Evolutionary conservation across 768 basidiomycete species (phyloP).

Genomic region (Boletellus ananiceps): DNA sequence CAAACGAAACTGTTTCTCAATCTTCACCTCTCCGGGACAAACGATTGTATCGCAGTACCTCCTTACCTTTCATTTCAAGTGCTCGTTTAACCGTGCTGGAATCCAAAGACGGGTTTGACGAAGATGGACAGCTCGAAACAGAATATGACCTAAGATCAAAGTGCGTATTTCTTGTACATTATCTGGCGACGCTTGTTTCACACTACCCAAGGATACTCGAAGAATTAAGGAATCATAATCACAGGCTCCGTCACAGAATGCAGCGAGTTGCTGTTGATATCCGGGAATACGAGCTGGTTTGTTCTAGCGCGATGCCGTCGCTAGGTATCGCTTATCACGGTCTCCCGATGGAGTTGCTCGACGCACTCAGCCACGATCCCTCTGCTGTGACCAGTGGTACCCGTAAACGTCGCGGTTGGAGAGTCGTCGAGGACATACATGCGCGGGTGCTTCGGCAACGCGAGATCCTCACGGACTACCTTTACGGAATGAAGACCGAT

Average conservation of each 20-base stretch:
- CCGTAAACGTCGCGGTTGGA: slow-evolving; percentile 57
- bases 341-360: slow-evolving; percentile 63
- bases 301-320: slow-evolving; percentile 44
- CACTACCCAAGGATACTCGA: slow-evolving; percentile 49
- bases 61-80: slow-evolving; percentile 30
- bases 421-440: slow-evolving; percentile 74
- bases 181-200: not conserved
- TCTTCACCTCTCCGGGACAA: not conserved
- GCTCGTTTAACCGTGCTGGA: slow-evolving; percentile 30
- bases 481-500: slow-evolving; percentile 23
- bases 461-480: slow-evolving; percentile 46
- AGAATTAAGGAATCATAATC: slow-evolving; percentile 56
- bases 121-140: slow-evolving; percentile 39
- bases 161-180: slow-evolving; percentile 10
- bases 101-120: slow-evolving; percentile 41
- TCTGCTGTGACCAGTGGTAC: slow-evolving; percentile 68
- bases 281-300: slow-evolving; percentile 62
- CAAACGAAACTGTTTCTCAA: not conserved
- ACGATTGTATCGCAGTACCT: slow-evolving; percentile 29
- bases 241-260: slow-evolving; percentile 62
- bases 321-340: slow-evolving; percentile 44
- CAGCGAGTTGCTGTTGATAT: slow-evolving; percentile 60
- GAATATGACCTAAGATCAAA: slow-evolving; percentile 49
- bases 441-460: slow-evolving; percentile 59
- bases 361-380: slow-evolving; percentile 74